phyloP scores from a whole-genome alignment of 2,329 filamentous ascomycete species.

The Fusarium dimerum region DNA sequence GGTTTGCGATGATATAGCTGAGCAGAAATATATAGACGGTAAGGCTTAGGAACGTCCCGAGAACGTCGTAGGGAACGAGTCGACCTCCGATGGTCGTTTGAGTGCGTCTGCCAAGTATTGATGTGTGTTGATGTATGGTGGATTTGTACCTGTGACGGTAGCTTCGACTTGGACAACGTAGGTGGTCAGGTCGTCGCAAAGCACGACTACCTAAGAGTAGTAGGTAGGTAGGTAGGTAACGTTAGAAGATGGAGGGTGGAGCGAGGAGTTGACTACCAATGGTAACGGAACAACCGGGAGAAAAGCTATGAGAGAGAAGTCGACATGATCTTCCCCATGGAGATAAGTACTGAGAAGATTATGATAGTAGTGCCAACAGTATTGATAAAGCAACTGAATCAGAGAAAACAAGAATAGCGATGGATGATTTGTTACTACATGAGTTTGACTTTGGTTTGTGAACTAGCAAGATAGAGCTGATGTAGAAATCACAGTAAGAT shows the following conservation, averaged over 20 bases:
- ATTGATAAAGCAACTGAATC: not conserved
- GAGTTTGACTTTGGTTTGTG: no score
- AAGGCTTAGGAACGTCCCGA: no score
- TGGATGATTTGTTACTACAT: no score
- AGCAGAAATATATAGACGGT: no score
- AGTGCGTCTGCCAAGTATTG: no score
- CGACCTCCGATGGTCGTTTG: not conserved
- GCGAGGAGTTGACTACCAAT: not conserved
- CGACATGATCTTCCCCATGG: not conserved
- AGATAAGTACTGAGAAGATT: not conserved
- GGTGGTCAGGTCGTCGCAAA: not conserved
- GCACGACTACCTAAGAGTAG: no score
- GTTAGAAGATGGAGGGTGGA: no score
- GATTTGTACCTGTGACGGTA: not conserved
- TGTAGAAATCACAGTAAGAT: no score
- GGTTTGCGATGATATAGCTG: no score
- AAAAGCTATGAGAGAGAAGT: not conserved
- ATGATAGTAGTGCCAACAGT: not conserved
- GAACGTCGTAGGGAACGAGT: not conserved
- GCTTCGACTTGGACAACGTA: not conserved
- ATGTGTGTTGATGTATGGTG: not conserved
- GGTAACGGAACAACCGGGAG: not conserved
- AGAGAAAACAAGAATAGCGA: not conserved
- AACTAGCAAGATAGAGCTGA: no score
- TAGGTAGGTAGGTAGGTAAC: no score